Evolutionary conservation across 129 eudicot species (phyloP).

Genomic region (Pittosporum tobira): DNA sequence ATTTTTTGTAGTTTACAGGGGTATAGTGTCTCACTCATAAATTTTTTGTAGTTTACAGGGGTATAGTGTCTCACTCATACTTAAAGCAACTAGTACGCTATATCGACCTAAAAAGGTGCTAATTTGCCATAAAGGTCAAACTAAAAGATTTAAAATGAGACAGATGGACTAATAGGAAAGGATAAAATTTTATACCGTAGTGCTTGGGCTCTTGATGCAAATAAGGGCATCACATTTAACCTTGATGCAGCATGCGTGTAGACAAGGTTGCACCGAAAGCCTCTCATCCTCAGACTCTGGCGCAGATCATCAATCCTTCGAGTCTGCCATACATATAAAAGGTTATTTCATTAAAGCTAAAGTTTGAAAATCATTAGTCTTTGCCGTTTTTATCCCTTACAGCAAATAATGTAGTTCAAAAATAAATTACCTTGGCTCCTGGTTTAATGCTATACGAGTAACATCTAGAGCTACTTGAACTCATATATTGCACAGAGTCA

Average conservation of each 20-base stretch:
- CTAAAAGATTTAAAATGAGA: too few relatives aligned
- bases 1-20: too few relatives aligned
- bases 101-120: too few relatives aligned
- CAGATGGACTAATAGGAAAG: neutral
- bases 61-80: too few relatives aligned
- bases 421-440: constrained; percentile 44
- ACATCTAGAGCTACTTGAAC: constrained; percentile 49
- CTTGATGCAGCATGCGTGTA: constrained; percentile 48
- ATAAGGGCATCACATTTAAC: constrained; percentile 64
- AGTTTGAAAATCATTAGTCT: neutral
- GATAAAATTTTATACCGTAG: constrained; percentile 35
- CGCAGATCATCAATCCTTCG: constrained; percentile 56
- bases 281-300: constrained; percentile 62
- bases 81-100: too few relatives aligned
- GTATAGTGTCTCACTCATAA: too few relatives aligned
- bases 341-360: neutral
- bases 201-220: constrained; percentile 77
- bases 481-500: constrained; percentile 33
- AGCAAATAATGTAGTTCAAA: constrained; percentile 5
- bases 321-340: constrained; percentile 27
- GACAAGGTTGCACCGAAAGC: constrained; percentile 67
- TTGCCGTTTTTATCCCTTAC: neutral
- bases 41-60: too few relatives aligned
- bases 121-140: too few relatives aligned
- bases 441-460: constrained; percentile 60